Conservation (phyloP, 495 filamentous ascomycete species). For the Amorphotheca resinae region DNA sequence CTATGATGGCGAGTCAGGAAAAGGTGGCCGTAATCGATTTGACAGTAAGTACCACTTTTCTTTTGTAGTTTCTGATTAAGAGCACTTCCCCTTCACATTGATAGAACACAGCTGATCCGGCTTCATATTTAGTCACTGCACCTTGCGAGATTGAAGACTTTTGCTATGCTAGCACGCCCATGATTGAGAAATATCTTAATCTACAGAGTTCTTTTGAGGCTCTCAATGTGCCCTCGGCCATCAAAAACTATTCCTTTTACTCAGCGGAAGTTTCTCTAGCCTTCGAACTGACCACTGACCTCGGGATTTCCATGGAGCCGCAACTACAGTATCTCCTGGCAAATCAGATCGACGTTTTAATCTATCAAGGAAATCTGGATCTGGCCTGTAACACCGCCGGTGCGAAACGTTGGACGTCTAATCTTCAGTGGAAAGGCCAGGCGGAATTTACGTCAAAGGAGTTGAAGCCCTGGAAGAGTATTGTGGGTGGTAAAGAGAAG, state of each 20-base stretch:
- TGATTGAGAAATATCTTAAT: constrained; percentile 29
- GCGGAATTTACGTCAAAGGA: constrained; percentile 28
- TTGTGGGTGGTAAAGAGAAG: constrained; percentile 9
- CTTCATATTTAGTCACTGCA: constrained; percentile 21
- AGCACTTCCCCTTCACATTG: background rate
- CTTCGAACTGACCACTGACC: constrained; percentile 22
- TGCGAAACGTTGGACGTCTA: constrained; percentile 28
- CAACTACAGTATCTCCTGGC: constrained; percentile 26
- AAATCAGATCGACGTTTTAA: constrained; percentile 27
- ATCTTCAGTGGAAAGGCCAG: constrained; percentile 33
- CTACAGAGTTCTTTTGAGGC: constrained; percentile 23
- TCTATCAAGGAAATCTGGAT: constrained; percentile 36
- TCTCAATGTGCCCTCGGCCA: constrained; percentile 5
- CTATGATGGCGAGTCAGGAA: constrained; percentile 1
- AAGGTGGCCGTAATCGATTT: constrained; percentile 29
- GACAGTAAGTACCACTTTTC: constrained; percentile 23
- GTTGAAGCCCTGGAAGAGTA: constrained; percentile 25
- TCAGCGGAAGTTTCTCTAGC: constrained; percentile 18
- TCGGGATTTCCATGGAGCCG: constrained; percentile 16
- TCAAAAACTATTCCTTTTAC: constrained; percentile 8
- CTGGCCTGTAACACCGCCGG: constrained; percentile 35
- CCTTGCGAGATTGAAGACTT: constrained; percentile 26
- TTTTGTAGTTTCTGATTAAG: background rate
- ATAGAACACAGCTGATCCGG: background rate
- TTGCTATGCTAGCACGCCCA: constrained; percentile 25